Conservation (phyloP, 2,329 filamentous ascomycete genomes). For the Talaromyces rugulosus region DNA sequence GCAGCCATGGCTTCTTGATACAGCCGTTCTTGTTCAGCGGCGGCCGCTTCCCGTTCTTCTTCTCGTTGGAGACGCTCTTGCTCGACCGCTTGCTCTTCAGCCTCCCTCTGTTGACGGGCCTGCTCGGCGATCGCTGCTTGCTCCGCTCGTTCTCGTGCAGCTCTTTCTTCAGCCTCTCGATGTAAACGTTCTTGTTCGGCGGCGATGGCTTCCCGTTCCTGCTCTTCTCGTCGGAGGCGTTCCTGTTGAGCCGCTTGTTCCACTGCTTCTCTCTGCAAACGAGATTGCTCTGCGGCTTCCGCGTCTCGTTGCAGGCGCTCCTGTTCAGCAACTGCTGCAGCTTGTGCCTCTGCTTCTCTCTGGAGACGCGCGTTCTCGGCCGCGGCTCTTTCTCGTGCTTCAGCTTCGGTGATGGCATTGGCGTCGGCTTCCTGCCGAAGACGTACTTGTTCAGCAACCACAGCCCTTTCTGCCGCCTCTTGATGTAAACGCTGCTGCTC, state of each 20-base stretch:
- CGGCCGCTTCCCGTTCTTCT: neutral
- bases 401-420: neutral
- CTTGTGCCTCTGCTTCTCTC: neutral
- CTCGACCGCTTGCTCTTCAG: neutral
- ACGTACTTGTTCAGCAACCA: too few species aligned
- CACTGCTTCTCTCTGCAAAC: neutral
- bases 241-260: neutral
- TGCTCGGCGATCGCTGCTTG: neutral
- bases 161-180: too few species aligned
- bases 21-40: neutral
- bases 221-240: neutral
- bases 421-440: neutral
- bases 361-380: neutral
- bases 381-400: neutral
- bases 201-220: neutral
- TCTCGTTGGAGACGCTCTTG: neutral
- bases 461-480: neutral
- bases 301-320: neutral
- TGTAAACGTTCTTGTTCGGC: neutral
- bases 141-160: too few species aligned
- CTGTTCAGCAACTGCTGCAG: neutral
- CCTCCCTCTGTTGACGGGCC: neutral
- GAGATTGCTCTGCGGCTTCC: neutral
- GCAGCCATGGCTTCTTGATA: too few species aligned
- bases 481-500: neutral